These are phyloP conservation scores for Dryadomyces quercivorus DNA, from an alignment of 2,329 filamentous ascomycete genomes.

Conservation along the genomic window DNA sequence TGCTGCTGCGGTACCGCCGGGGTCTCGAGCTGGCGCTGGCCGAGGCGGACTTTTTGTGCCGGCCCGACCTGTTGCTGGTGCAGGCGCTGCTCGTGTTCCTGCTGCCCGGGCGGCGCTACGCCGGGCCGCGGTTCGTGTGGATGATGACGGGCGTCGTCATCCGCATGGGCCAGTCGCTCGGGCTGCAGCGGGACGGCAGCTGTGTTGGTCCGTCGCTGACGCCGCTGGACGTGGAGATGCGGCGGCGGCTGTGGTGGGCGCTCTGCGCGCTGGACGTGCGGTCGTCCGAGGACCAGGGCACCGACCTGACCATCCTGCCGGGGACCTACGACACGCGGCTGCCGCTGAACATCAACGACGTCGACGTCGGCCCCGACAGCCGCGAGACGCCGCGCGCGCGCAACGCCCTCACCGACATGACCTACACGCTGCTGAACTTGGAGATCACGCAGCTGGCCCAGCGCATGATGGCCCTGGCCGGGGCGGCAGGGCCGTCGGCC, in stretches of 20 bases:
- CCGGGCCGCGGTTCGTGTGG: constrained; percentile 45
- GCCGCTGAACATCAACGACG: constrained; percentile 45
- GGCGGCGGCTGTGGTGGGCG: constrained; percentile 50
- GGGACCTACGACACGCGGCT: constrained; percentile 33
- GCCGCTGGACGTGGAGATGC: constrained; percentile 47
- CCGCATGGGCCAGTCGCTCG: constrained; percentile 48
- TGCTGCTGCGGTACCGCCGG: constrained; percentile 35
- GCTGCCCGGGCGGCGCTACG: constrained; percentile 31
- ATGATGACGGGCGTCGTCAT: constrained; percentile 44
- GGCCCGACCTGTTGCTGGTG: constrained; percentile 42
- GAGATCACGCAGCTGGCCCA: constrained; percentile 23
- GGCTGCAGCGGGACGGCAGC: constrained; percentile 44
- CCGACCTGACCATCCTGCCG: constrained; percentile 29
- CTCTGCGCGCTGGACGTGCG: constrained; percentile 44
- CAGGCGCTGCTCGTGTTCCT: constrained; percentile 48
- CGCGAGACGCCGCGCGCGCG: constrained; percentile 31
- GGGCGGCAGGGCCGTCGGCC: background rate
- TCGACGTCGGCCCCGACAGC: constrained; percentile 33
- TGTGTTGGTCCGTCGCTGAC: constrained; percentile 31
- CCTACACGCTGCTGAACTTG: constrained; percentile 28
- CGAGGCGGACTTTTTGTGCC: constrained; percentile 44
- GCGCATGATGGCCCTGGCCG: constrained; percentile 22
- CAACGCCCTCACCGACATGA: constrained; percentile 39
- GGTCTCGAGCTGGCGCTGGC: constrained; percentile 45
- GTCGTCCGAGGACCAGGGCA: constrained; percentile 35